Conservation (phyloP, 768 basidiomycete genomes). For the Serendipita vermifera region DNA sequence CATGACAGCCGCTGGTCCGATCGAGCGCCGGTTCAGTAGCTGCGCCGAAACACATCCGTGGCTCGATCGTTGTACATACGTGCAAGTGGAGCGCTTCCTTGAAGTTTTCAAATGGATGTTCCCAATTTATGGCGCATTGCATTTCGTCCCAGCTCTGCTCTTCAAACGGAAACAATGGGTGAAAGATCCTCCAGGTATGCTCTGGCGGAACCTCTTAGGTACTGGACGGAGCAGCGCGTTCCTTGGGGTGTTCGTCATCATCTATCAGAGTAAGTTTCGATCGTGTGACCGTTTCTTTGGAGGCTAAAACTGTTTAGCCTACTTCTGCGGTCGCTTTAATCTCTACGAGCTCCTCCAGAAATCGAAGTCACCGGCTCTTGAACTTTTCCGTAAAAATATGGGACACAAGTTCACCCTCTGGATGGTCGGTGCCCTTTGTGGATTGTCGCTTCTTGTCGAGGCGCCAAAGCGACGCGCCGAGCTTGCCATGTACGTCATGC, state of each 20-base stretch:
- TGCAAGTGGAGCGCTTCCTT: slow-evolving; percentile 59
- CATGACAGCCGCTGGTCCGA: neutral
- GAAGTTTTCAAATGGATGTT: slow-evolving; percentile 70
- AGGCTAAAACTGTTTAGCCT: slow-evolving; percentile 30
- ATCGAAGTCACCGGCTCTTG: slow-evolving; percentile 22
- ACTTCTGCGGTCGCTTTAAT: slow-evolving; percentile 55
- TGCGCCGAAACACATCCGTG: slow-evolving; percentile 74
- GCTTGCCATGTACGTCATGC: slow-evolving; percentile 83
- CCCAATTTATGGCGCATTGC: slow-evolving; percentile 67
- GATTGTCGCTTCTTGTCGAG: slow-evolving; percentile 72
- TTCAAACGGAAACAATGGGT: slow-evolving; percentile 62
- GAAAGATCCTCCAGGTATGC: slow-evolving; percentile 50
- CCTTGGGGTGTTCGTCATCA: slow-evolving; percentile 65
- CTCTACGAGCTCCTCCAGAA: slow-evolving; percentile 36
- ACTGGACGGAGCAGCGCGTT: slow-evolving; percentile 79
- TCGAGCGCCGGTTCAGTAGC: neutral
- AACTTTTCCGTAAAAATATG: slow-evolving; percentile 4
- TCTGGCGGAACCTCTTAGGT: slow-evolving; percentile 52
- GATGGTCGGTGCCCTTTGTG: slow-evolving; percentile 58
- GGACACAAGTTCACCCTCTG: slow-evolving; percentile 36
- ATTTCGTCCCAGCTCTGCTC: slow-evolving; percentile 73
- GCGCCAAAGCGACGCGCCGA: slow-evolving; percentile 80
- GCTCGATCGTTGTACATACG: slow-evolving; percentile 43
- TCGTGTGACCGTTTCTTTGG: neutral
- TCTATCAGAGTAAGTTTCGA: slow-evolving; percentile 61